Evolutionary conservation across 495 filamentous ascomycete genomes (phyloP), one percentile per base, ranked within the genome.

Genomic region (Margaritispora aquatica): DNA sequence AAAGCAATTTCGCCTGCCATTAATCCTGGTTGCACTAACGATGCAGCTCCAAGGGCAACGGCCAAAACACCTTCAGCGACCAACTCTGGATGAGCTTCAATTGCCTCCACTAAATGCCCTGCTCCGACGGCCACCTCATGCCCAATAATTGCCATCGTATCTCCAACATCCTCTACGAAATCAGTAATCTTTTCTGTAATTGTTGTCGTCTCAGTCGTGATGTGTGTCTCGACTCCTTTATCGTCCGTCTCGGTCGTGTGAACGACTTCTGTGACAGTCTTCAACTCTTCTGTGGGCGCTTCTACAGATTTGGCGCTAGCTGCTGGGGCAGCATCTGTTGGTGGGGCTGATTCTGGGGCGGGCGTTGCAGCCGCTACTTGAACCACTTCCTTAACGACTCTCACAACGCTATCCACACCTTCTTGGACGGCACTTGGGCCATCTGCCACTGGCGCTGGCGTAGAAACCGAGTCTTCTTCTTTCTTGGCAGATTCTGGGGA

Each of bases 1-100:
- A 91, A 84, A 1, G 77, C 66, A 65, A 85, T 76, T 69, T 92
- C 89, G 19, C 75, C 75, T 1, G 68, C 69, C 2, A 91, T 85
- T 20, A 86, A 34, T 20, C 60, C 52, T 0, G 62, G 62, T 38
- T 64, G 62, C 34, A 64, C 54, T 0, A 64, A 9, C 1, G 62
- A 64, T 46, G 62, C 62, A 11, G 49, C 54, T 31, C 62, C 62
- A 38, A 64, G 26, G 7, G 19, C 62, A 2, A 58, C 53, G 15
- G 57, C 62, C 21, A 64, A 24, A 9, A 48, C 62, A 7, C 62
- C 62, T 24, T 57, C 57, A 34, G 62, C 62, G 29, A 64, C 57
- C 46, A 64, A 31, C 53, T 64, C 62, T 27, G 62, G 62, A 53
- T 64, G 62, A 19, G 19, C 24, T 26, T 64, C 36, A 38, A 64